phyloP scores from a whole-genome alignment of 1,139 yeast genomes.

The Debaryomycetaceae sp. region DNA sequence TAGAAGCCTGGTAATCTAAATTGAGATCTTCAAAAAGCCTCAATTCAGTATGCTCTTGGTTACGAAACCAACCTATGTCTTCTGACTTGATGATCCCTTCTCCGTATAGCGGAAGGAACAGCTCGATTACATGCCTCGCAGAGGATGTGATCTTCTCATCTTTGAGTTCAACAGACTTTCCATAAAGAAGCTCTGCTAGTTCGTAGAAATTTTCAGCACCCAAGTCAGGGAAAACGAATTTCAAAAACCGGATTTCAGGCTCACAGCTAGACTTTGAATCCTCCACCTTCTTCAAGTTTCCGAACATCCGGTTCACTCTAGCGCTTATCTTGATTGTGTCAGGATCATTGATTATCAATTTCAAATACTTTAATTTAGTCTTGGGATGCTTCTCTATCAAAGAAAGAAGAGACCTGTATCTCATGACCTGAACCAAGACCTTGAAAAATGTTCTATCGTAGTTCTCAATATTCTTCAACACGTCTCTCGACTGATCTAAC shows the following conservation, averaged over 20 bases:
- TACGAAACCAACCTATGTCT: not conserved
- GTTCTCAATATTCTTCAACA: constrained; percentile 11
- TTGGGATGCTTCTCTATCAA: constrained; percentile 17
- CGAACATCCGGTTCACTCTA: constrained; percentile 9
- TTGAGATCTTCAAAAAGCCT: constrained; percentile 9
- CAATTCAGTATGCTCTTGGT: constrained; percentile 3
- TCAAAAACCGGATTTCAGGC: constrained; percentile 5
- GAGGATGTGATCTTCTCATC: not conserved
- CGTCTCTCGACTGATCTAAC: constrained; percentile 18
- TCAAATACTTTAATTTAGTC: constrained; percentile 6
- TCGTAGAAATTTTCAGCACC: constrained; percentile 3
- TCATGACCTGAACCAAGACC: constrained; percentile 22
- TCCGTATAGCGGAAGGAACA: constrained; percentile 2
- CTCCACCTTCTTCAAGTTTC: constrained; percentile 5
- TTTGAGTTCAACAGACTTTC: not conserved
- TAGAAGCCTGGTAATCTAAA: constrained; percentile 16
- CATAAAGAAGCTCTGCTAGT: constrained; percentile 2
- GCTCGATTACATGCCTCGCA: not conserved
- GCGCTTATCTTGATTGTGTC: constrained; percentile 4
- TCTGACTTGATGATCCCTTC: constrained; percentile 1
- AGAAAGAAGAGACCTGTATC: constrained; percentile 21
- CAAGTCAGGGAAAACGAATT: constrained; percentile 1
- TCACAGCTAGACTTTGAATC: not conserved
- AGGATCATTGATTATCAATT: constrained; percentile 6
- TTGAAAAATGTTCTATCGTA: constrained; percentile 17